These are phyloP conservation scores for Moesziomyces antarcticus DNA, from an alignment of 1,284 basidiomycete species.

Conservation along the genomic window DNA sequence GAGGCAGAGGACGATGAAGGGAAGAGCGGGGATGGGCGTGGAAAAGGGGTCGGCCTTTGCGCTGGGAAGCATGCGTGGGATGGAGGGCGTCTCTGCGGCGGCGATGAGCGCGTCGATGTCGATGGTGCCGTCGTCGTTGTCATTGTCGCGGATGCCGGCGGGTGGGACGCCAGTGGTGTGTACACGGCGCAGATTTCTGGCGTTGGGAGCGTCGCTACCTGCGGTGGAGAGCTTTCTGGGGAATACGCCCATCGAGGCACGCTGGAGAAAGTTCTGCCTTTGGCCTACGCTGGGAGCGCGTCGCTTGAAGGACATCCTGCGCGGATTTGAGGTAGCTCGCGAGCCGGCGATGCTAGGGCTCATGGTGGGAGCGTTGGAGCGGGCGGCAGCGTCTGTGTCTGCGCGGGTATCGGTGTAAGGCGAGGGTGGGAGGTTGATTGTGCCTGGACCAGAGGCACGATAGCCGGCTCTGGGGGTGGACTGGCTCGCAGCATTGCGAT, in stretches of 20 bases:
- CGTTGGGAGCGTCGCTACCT: constrained; percentile 24
- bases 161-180: constrained; percentile 32
- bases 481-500: constrained; percentile 3
- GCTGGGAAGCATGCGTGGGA: constrained; percentile 39
- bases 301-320: constrained; percentile 48
- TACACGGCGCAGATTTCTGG: constrained; percentile 20
- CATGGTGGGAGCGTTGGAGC: constrained; percentile 20
- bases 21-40: constrained; percentile 62
- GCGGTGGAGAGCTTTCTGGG: constrained; percentile 31
- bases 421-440: constrained; percentile 38
- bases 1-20: constrained; percentile 65
- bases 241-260: constrained; percentile 53
- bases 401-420: constrained; percentile 17
- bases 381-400: background rate
- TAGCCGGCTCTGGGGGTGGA: constrained; percentile 13
- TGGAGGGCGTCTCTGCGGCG: constrained; percentile 30
- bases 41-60: constrained; percentile 40
- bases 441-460: constrained; percentile 37
- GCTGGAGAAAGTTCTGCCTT: constrained; percentile 41
- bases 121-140: constrained; percentile 21
- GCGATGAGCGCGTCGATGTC: constrained; percentile 42
- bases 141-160: constrained; percentile 2
- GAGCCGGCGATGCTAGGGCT: constrained; percentile 34
- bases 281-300: constrained; percentile 31
- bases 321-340: constrained; percentile 4